These are phyloP conservation scores for Saccharomycopsis sp. DNA, from an alignment of 805 yeast species.

Conservation along the genomic window DNA sequence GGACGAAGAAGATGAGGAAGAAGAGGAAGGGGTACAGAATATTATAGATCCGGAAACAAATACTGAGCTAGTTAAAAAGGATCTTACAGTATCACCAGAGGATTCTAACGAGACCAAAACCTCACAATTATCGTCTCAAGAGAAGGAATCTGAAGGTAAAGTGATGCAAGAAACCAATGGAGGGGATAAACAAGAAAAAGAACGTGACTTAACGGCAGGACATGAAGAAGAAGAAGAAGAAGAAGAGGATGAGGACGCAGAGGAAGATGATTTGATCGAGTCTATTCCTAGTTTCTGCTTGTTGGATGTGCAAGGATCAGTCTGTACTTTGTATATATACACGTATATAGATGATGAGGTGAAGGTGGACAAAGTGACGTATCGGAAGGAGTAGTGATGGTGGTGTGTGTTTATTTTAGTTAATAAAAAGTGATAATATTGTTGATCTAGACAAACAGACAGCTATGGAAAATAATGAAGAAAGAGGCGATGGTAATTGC, in stretches of 20 bases:
- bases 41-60: slow-evolving; percentile 24
- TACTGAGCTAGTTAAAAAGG: slow-evolving; percentile 7
- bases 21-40: slow-evolving; percentile 25
- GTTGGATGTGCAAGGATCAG: slow-evolving; percentile 73
- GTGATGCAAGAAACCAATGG: slow-evolving; percentile 4
- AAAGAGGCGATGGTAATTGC: no score
- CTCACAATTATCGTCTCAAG: neutral
- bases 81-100: neutral
- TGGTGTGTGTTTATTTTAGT: no score
- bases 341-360: slow-evolving; percentile 75
- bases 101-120: slow-evolving; percentile 4
- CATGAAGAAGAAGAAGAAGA: slow-evolving; percentile 24
- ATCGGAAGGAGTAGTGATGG: slow-evolving; percentile 42
- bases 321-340: slow-evolving; percentile 79
- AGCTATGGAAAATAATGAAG: no score
- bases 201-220: slow-evolving; percentile 13
- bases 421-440: no score
- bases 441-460: no score
- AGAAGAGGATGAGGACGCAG: slow-evolving; percentile 18
- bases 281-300: slow-evolving; percentile 84
- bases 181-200: no score
- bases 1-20: slow-evolving; percentile 33
- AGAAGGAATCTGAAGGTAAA: neutral
- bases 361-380: slow-evolving; percentile 81
- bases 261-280: slow-evolving; percentile 12